Evolutionary conservation across 2,329 filamentous ascomycete species (phyloP).

Genomic region (Beauveria pseudobassiana): DNA sequence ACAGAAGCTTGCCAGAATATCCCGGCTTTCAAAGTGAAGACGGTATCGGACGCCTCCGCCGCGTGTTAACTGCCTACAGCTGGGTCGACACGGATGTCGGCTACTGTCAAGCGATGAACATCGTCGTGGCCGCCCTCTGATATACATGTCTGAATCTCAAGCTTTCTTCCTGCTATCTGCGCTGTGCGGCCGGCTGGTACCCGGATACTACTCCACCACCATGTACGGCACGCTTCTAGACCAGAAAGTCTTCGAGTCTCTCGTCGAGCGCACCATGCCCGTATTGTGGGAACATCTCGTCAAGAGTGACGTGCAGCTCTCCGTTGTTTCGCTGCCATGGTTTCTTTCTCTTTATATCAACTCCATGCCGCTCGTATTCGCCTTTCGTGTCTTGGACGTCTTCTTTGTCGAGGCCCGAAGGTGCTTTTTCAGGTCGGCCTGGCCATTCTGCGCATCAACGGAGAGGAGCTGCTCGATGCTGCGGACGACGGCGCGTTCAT

Average conservation of each 20-base stretch:
- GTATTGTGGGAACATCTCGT: slow-evolving; percentile 97
- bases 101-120: slow-evolving; percentile 99
- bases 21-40: slow-evolving; percentile 95
- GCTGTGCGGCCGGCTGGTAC: slow-evolving; percentile 85
- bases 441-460: slow-evolving; percentile 95
- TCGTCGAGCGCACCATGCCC: slow-evolving; percentile 99
- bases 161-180: slow-evolving; percentile 91
- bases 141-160: slow-evolving; percentile 96
- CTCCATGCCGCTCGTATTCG: slow-evolving; percentile 97
- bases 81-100: slow-evolving; percentile 95
- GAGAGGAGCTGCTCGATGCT: slow-evolving; percentile 88
- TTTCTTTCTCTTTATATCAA: slow-evolving; percentile 98
- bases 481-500: slow-evolving; percentile 95
- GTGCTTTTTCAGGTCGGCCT: slow-evolving; percentile 94
- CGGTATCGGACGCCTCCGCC: slow-evolving; percentile 79
- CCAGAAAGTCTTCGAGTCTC: slow-evolving; percentile 92
- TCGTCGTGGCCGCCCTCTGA: slow-evolving; percentile 96
- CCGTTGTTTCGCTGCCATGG: slow-evolving; percentile 95
- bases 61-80: slow-evolving; percentile 93
- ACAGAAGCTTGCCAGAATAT: slow-evolving; percentile 93
- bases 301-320: slow-evolving; percentile 93
- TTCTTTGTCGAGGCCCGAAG: slow-evolving; percentile 97
- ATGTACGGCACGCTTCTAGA: slow-evolving; percentile 98
- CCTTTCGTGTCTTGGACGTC: slow-evolving; percentile 91
- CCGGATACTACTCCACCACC: slow-evolving; percentile 95